Evolutionary conservation across 495 filamentous ascomycete species (phyloP).

Genomic region (Aspergillus avenaceus): DNA sequence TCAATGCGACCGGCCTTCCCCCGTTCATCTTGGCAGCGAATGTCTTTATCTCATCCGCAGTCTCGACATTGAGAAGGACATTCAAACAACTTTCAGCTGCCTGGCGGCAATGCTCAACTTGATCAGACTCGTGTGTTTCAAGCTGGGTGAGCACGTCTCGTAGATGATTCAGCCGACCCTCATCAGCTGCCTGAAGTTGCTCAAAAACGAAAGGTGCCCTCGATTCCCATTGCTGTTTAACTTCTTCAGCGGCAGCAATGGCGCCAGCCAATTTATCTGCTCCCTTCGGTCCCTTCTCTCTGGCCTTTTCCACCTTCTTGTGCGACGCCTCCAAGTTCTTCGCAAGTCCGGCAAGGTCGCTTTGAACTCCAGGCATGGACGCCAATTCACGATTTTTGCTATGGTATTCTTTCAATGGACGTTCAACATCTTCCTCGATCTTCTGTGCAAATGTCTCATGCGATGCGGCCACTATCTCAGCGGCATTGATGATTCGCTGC

Average conservation of each 20-base stretch:
- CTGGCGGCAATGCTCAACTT: conserved; percentile 70
- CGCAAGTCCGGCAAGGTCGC: conserved; percentile 74
- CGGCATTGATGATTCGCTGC: conserved; percentile 81
- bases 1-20: conserved; percentile 16
- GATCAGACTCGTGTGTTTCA: conserved; percentile 89
- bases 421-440: conserved; percentile 89
- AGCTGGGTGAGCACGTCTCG: conserved; percentile 90
- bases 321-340: conserved; percentile 80
- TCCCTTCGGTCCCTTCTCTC: conserved; percentile 72
- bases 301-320: conserved; percentile 83
- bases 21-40: conserved; percentile 59
- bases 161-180: conserved; percentile 83
- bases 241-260: conserved; percentile 66
- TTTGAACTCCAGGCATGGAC: conserved; percentile 76
- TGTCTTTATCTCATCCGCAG: conserved; percentile 82
- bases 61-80: conserved; percentile 81
- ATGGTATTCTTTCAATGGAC: conserved; percentile 69
- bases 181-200: conserved; percentile 86
- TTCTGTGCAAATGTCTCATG: conserved; percentile 78
- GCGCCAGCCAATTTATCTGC: conserved; percentile 78
- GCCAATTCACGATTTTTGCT: conserved; percentile 77
- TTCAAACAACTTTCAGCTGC: conserved; percentile 80
- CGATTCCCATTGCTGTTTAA: conserved; percentile 85
- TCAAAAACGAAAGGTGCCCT: conserved; percentile 96
- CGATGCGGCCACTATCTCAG: conserved; percentile 74